Evolutionary conservation across 148 eudicot genomes (phyloP).

Genomic region (Pouteria glomerata): DNA sequence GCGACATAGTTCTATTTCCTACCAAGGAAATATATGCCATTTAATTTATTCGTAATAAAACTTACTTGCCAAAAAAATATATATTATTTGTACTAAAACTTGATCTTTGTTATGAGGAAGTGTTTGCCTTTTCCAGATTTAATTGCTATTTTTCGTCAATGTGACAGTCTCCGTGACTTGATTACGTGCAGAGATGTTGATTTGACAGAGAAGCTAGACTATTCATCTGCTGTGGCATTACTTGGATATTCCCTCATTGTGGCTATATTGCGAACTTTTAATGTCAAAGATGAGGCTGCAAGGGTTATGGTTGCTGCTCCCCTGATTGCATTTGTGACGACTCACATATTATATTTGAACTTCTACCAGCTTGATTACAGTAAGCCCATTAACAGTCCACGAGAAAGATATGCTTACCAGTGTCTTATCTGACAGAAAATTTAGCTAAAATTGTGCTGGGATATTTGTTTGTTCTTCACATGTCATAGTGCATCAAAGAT

Average conservation of each 20-base stretch:
- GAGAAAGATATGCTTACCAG: too few relatives aligned
- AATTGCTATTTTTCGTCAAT: neutral
- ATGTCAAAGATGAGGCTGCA: constrained; percentile 56
- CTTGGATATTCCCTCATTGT: constrained; percentile 77
- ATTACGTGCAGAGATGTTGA: constrained; percentile 67
- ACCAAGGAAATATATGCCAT: neutral
- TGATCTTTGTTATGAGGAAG: neutral
- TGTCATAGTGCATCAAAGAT: neutral
- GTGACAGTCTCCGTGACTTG: constrained; percentile 1
- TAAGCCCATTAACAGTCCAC: too few relatives aligned
- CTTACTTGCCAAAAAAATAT: neutral
- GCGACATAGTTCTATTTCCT: neutral
- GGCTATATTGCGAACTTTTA: constrained; percentile 67
- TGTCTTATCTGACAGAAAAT: too few relatives aligned
- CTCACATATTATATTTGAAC: constrained; percentile 78
- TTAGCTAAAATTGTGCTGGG: neutral
- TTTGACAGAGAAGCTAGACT: constrained; percentile 77
- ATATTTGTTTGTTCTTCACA: neutral
- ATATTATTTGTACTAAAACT: neutral
- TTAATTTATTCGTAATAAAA: too few relatives aligned
- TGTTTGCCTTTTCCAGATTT: neutral
- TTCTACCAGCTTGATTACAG: constrained; percentile 70
- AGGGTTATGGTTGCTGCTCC: constrained; percentile 85
- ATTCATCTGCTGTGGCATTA: constrained; percentile 75
- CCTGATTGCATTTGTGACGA: constrained; percentile 53